Evolutionary conservation across 2,329 filamentous ascomycete species (phyloP), one percentile per base, ranked within the genome.

Genomic region (Camillea tinctor): DNA sequence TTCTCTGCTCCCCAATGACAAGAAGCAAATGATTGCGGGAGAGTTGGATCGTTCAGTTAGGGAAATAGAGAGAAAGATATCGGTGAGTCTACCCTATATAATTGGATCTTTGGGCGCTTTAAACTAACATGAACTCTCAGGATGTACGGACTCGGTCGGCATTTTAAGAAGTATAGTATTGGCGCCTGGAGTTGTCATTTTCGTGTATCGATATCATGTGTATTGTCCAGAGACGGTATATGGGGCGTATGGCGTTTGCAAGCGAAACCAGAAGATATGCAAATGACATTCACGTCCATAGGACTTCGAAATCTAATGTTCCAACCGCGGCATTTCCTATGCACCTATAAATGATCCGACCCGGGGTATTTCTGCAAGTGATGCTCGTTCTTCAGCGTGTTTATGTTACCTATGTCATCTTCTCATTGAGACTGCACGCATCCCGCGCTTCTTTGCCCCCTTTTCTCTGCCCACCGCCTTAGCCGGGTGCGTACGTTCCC

Each of bases 41-140:
- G 94, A 98, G 76, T 77, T 98, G 67, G 95, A 98, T 76, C 88
- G 95, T 60, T 94, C 91, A 50, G 88, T 97, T 58, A 81, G 92
- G 68, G 92, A 98, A 77, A 95, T 99, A 71, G 96, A 99, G 81
- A 88, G 95, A 71, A 97, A 97, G 79, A 94, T 99, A 72, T 93
- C 91, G 61, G 83, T 83, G 71, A 72, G 81, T 75, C 8, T 23
- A 50, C 36, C n/a, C 8, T 1, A n/a, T 9, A 4, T 11, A 17
- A 9, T 7, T 26, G 17, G 20, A 50, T 30, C 21, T 13, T 49
- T n/a, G n/a, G n/a, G n/a, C n/a, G 19, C 6, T 9, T n/a, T n/a
- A n/a, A 22, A 55, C 71, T 77, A 66, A 76, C 62, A 36, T 24
- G 40, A 9, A 17, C 36, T 19, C 17, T 11, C 60, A 84, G 81